phyloP scores from a whole-genome alignment of 1,284 basidiomycete genomes.

The Agroathelia rolfsii region DNA sequence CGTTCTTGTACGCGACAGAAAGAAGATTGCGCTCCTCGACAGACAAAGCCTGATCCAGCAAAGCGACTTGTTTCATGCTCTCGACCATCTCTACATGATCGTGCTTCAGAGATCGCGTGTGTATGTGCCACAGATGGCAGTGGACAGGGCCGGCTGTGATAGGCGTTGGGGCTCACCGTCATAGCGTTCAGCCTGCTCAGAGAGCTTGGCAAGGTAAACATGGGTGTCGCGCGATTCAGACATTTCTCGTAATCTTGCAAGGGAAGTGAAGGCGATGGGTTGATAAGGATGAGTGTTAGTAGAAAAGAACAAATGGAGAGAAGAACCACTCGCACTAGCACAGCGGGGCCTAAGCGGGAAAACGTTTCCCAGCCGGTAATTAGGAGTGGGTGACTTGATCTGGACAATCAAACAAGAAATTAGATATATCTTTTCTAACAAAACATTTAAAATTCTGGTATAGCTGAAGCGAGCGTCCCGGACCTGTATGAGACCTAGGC shows the following conservation, averaged over 20 bases:
- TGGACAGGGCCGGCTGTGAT: slow-evolving; percentile 3
- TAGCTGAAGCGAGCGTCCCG: no score
- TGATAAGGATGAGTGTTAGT: no score
- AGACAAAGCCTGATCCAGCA: slow-evolving; percentile 68
- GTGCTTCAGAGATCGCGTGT: no score
- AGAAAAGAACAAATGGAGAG: no score
- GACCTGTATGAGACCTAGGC: no score
- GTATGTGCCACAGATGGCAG: slow-evolving; percentile 7
- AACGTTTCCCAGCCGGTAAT: no score
- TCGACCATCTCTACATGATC: slow-evolving; percentile 66
- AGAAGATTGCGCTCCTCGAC: slow-evolving; percentile 80
- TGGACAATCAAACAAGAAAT: no score
- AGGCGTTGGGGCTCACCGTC: slow-evolving; percentile 44
- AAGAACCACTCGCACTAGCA: no score
- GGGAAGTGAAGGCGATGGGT: slow-evolving; percentile 11
- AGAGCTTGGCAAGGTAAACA: slow-evolving; percentile 73
- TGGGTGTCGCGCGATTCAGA: slow-evolving; percentile 57
- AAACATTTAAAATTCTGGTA: no score
- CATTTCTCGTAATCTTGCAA: slow-evolving; percentile 30
- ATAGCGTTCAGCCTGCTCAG: slow-evolving; percentile 70
- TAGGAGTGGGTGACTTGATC: no score
- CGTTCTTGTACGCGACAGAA: slow-evolving; percentile 81
- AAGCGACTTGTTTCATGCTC: slow-evolving; percentile 72
- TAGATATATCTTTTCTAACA: no score
- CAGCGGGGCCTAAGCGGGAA: no score